phyloP scores from a whole-genome alignment of 441 rosid species.

The Syzygium syzygioides region DNA sequence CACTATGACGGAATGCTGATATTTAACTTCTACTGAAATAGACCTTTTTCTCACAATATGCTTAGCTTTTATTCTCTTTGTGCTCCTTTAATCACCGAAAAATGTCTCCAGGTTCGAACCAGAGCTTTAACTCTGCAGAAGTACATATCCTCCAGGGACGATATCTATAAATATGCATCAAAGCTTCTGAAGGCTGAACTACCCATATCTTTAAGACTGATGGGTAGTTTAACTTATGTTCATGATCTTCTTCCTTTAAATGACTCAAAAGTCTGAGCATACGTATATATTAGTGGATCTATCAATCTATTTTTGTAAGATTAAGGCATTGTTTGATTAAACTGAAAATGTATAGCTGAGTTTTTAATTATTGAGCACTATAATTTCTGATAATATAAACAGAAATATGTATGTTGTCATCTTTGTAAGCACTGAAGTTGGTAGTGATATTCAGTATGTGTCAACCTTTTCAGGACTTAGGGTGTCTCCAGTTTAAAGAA shows the following conservation, averaged over 20 bases:
- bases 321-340: neutral
- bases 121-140: conserved; percentile 74
- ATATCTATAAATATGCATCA: conserved; percentile 62
- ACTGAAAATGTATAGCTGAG: neutral
- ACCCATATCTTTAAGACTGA: conserved; percentile 76
- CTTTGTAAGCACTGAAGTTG: neutral
- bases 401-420: neutral
- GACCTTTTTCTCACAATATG: neutral
- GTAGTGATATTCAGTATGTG: neutral
- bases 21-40: neutral
- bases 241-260: neutral
- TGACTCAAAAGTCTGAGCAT: neutral
- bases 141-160: conserved; percentile 58
- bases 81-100: conserved; percentile 5
- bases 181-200: conserved; percentile 84
- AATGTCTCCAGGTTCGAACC: conserved; percentile 54
- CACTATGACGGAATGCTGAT: neutral
- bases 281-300: neutral
- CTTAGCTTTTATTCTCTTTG: neutral
- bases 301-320: neutral
- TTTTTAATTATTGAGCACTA: neutral
- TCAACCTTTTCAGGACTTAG: conserved; percentile 52
- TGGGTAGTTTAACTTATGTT: conserved; percentile 35
- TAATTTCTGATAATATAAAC: neutral
- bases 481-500: conserved; percentile 71